These are phyloP conservation scores for Cercospora sesami DNA, from an alignment of 2,329 filamentous ascomycete genomes.

Conservation along the genomic window DNA sequence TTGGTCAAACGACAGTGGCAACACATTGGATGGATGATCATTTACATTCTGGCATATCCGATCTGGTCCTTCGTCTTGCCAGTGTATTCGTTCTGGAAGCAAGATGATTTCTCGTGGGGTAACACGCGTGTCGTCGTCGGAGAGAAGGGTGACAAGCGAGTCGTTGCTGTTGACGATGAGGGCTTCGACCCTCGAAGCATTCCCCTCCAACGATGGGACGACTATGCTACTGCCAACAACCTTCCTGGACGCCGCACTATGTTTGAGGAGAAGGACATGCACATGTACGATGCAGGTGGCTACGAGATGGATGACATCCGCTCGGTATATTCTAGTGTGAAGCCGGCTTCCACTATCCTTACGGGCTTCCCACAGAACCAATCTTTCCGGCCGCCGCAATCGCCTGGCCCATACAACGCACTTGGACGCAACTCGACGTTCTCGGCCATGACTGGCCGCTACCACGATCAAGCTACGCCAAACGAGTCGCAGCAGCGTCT, in stretches of 20 bases:
- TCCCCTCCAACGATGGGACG: conserved; percentile 94
- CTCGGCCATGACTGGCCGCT: conserved; percentile 50
- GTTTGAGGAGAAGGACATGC: conserved; percentile 34
- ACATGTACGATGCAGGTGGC: conserved; percentile 44
- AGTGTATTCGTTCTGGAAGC: conserved; percentile 99
- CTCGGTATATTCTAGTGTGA: conserved; percentile 89
- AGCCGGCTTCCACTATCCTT: conserved; percentile 80
- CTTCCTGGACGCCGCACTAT: conserved; percentile 83
- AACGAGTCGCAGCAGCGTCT: conserved; percentile 48
- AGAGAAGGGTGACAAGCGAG: conserved; percentile 85
- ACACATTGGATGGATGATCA: conserved; percentile 98
- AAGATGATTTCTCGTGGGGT: conserved; percentile 98
- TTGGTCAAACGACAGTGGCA: conserved; percentile 98
- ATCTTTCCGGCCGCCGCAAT: conserved; percentile 67
- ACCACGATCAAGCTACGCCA: conserved; percentile 63
- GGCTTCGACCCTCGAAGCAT: conserved; percentile 89
- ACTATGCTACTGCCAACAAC: conserved; percentile 83
- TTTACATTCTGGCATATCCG: conserved; percentile 93
- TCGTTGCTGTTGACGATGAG: conserved; percentile 82
- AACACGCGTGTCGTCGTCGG: conserved; percentile 97
- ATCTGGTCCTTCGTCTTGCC: conserved; percentile 90
- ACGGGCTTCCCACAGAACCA: conserved; percentile 69
- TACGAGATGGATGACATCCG: conserved; percentile 99
- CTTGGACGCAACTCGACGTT: conserved; percentile 71
- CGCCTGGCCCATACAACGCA: conserved; percentile 68